Percentiles rank a stretch among this genome's conserved stretches.
These are phyloP conservation scores for Paraphaeosphaeria minitans DNA, from an alignment of 2,329 filamentous ascomycete species.

Conservation along the genomic window DNA sequence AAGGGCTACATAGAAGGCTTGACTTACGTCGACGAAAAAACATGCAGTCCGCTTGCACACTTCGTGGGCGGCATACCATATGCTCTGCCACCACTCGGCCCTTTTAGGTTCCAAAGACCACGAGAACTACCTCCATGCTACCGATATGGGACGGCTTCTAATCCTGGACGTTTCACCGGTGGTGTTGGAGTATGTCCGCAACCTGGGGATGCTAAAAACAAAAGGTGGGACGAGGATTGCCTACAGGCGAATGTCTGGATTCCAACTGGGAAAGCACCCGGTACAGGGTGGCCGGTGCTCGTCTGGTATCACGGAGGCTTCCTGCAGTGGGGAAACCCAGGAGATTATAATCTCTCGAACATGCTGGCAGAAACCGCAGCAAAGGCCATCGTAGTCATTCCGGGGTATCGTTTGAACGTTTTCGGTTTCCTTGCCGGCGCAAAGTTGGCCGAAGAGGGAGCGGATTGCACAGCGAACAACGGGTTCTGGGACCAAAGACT, in stretches of 20 bases:
- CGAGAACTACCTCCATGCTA: slow-evolving; percentile 54
- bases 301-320: slow-evolving; percentile 65
- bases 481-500: slow-evolving; percentile 64
- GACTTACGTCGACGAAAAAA: slow-evolving; percentile 47
- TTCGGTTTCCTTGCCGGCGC: slow-evolving; percentile 61
- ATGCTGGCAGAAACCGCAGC: slow-evolving; percentile 56
- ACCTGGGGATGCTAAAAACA: slow-evolving; percentile 33
- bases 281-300: slow-evolving; percentile 61
- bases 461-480: slow-evolving; percentile 51
- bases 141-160: slow-evolving; percentile 56
- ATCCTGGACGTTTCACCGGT: slow-evolving; percentile 54
- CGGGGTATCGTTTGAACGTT: slow-evolving; percentile 62
- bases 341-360: slow-evolving; percentile 51
- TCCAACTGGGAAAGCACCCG: slow-evolving; percentile 52
- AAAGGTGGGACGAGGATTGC: slow-evolving; percentile 58
- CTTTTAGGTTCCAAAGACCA: slow-evolving; percentile 57
- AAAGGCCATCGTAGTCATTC: slow-evolving; percentile 57
- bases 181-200: slow-evolving; percentile 58
- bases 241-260: slow-evolving; percentile 63
- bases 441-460: slow-evolving; percentile 51
- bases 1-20: slow-evolving; percentile 58
- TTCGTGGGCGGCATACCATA: slow-evolving; percentile 64
- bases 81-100: slow-evolving; percentile 55
- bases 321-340: slow-evolving; percentile 61
- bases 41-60: slow-evolving; percentile 48